Evolutionary conservation across 2,329 filamentous ascomycete genomes (phyloP).

Genomic region (Colletotrichum gigasporum): DNA sequence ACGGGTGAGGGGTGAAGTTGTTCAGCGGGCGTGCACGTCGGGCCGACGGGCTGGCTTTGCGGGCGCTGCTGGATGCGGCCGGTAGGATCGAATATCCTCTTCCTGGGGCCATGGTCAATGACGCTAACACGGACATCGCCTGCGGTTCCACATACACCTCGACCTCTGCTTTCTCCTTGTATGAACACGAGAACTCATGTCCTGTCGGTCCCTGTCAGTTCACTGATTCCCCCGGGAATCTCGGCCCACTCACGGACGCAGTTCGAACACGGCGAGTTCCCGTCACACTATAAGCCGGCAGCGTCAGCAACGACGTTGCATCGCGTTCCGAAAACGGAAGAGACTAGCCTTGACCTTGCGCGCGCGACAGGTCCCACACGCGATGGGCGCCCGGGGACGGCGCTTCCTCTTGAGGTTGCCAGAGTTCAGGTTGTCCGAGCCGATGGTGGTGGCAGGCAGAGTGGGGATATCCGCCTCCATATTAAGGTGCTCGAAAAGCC

Average conservation of each 20-base stretch:
- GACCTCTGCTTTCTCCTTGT: constrained; percentile 4
- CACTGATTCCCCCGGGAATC: not conserved
- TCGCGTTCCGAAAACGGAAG: not conserved
- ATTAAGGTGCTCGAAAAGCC: too few relatives aligned
- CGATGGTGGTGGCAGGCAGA: not conserved
- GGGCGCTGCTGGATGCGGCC: constrained; percentile 15
- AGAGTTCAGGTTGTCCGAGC: constrained; percentile 14
- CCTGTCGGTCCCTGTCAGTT: not conserved
- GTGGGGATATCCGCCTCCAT: constrained; percentile 17
- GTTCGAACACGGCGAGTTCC: constrained; percentile 26
- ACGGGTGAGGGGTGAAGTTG: constrained; percentile 16
- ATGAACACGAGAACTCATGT: constrained; percentile 28
- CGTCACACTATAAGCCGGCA: constrained; percentile 25
- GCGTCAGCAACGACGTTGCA: not conserved
- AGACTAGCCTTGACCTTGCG: constrained; percentile 31
- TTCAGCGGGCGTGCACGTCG: not conserved
- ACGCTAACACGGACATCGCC: too few relatives aligned
- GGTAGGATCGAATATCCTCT: not conserved
- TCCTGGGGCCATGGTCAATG: not conserved
- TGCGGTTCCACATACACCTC: not conserved
- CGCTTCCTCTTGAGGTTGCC: constrained; percentile 25
- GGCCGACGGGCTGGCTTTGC: not conserved
- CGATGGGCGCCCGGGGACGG: constrained; percentile 21
- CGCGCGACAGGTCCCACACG: constrained; percentile 28
- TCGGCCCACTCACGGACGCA: constrained; percentile 22